phyloP scores from a whole-genome alignment of 495 filamentous ascomycete genomes.

The Immersiella caudata region DNA sequence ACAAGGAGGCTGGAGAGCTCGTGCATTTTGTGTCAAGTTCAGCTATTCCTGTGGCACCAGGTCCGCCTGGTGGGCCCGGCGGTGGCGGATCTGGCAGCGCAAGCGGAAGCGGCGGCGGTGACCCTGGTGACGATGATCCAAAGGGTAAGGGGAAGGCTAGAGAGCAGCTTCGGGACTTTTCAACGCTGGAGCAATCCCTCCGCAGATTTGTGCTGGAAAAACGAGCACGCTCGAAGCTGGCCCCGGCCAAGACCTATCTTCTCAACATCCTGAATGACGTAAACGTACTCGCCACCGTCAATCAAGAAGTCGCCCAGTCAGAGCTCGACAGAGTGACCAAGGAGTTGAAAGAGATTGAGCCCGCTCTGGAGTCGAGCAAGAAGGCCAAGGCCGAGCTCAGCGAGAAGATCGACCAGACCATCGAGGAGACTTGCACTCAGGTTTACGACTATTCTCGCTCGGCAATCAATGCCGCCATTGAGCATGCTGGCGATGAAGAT shows the following conservation, averaged over 20 bases:
- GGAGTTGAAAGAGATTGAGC: constrained; percentile 81
- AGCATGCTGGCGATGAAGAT: constrained; percentile 71
- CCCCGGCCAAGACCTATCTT: constrained; percentile 95
- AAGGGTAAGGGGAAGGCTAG: constrained; percentile 91
- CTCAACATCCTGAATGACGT: constrained; percentile 88
- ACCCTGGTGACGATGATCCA: constrained; percentile 62
- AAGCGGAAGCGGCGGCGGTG: constrained; percentile 54
- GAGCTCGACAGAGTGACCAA: constrained; percentile 83
- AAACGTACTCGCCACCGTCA: constrained; percentile 79
- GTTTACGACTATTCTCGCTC: constrained; percentile 81
- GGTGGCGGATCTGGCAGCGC: constrained; percentile 64
- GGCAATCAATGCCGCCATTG: constrained; percentile 70
- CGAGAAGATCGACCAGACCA: constrained; percentile 76
- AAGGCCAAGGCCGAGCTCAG: constrained; percentile 80
- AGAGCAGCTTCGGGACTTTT: constrained; percentile 86
- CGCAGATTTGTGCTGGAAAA: constrained; percentile 96
- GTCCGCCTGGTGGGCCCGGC: constrained; percentile 55
- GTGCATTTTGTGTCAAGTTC: constrained; percentile 98
- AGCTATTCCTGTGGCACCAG: constrained; percentile 73
- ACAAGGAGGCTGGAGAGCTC: constrained; percentile 88
- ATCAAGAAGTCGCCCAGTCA: constrained; percentile 79
- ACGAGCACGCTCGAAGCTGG: constrained; percentile 90
- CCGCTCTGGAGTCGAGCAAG: constrained; percentile 79
- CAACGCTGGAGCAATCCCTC: constrained; percentile 82
- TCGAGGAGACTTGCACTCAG: constrained; percentile 81